A percentile compares a stretch with the other conserved stretches of the same genome.
These are phyloP conservation scores for Coemansia sp. DNA, from an alignment of 192 early-diverging fungal species.

Conservation along the genomic window DNA sequence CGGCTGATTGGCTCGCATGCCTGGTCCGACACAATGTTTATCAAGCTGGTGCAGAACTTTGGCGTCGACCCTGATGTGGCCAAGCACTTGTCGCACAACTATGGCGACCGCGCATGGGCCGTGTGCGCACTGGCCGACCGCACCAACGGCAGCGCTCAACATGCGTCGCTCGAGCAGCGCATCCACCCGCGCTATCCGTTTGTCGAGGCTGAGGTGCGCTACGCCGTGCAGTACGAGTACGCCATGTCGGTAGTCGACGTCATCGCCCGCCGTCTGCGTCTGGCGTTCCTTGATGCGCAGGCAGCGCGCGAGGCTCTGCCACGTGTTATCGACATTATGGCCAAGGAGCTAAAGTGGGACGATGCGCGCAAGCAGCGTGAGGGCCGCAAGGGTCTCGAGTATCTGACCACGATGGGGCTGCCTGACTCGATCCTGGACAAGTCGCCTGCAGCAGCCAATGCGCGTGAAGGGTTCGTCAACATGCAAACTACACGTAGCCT, in stretches of 20 bases:
- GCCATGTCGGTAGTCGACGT: conserved; percentile 94
- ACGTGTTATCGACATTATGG: conserved; percentile 88
- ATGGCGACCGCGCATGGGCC: conserved; percentile 94
- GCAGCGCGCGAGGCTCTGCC: conserved; percentile 86
- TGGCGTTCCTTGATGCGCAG: conserved; percentile 92
- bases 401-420: conserved; percentile 92
- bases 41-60: conserved; percentile 94
- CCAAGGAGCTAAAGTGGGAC: conserved; percentile 81
- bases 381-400: conserved; percentile 66
- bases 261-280: conserved; percentile 82
- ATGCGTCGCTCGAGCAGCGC: conserved; percentile 79
- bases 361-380: conserved; percentile 67
- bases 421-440: conserved; percentile 53
- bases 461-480: conserved; percentile 24
- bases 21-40: conserved; percentile 92
- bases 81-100: conserved; percentile 84
- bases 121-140: conserved; percentile 81
- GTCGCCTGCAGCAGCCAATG: not conserved
- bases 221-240: conserved; percentile 89
- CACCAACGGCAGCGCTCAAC: conserved; percentile 59
- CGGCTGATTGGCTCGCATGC: conserved; percentile 83
- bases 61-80: conserved; percentile 92
- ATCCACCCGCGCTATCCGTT: conserved; percentile 85
- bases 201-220: conserved; percentile 91
- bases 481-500: conserved; percentile 27